Evolutionary conservation across 2,329 filamentous ascomycete genomes (phyloP).

Genomic region (Phaeosphaeria sp.): DNA sequence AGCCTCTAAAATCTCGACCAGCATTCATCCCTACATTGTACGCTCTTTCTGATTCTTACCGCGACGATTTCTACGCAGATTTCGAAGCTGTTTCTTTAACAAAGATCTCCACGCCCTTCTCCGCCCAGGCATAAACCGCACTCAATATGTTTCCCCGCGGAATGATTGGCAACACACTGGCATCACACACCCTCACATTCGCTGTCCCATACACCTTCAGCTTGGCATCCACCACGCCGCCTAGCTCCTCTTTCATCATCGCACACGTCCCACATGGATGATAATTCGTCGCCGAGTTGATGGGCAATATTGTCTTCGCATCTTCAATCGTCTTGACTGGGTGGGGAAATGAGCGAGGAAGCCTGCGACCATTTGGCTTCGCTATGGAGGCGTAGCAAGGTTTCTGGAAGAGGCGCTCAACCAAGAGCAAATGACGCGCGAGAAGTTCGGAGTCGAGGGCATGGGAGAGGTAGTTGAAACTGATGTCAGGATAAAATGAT

Average conservation of each 20-base stretch:
- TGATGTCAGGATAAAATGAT: conserved; percentile 43
- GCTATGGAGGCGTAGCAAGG: conserved; percentile 11
- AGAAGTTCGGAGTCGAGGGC: conserved; percentile 53
- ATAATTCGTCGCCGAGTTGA: conserved; percentile 25
- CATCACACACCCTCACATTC: conserved; percentile 38
- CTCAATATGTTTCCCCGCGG: conserved; percentile 25
- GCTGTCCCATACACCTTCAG: conserved; percentile 38
- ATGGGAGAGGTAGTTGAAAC: conserved; percentile 53
- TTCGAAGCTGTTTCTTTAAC: neutral
- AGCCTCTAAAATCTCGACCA: too few species aligned
- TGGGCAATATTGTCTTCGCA: conserved; percentile 16
- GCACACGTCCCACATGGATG: conserved; percentile 45
- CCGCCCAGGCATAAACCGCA: conserved; percentile 35
- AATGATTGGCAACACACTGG: conserved; percentile 33
- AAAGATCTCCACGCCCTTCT: conserved; percentile 34
- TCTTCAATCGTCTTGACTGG: conserved; percentile 17
- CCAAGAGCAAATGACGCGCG: conserved; percentile 44
- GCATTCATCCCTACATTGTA: too few species aligned
- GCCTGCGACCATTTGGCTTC: conserved; percentile 13
- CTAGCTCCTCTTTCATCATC: conserved; percentile 36
- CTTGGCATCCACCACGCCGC: conserved; percentile 39
- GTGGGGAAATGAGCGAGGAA: conserved; percentile 22
- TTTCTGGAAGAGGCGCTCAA: conserved; percentile 35
- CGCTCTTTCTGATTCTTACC: too few species aligned
- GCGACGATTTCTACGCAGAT: too few species aligned